Evolutionary conservation across 225 moss, liverwort and hornwort species (phyloP).

Genomic region (Pseudisothecium myosuroides): DNA sequence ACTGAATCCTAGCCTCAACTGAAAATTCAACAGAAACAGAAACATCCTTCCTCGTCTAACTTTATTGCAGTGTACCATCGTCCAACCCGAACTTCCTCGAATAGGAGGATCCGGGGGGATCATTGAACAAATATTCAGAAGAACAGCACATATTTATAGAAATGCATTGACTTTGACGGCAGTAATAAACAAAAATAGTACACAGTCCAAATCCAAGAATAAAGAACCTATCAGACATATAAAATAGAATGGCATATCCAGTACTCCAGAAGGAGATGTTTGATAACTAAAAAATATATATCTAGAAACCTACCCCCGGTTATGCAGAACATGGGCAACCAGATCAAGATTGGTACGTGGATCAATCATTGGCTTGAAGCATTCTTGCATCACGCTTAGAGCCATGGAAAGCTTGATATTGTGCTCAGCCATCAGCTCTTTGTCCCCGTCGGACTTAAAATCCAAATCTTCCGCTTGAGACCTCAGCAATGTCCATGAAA

Average conservation of each 20-base stretch:
- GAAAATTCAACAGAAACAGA: neutral
- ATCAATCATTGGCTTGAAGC: slow-evolving; percentile 94
- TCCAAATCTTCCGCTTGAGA: slow-evolving; percentile 67
- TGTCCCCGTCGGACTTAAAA: slow-evolving; percentile 36
- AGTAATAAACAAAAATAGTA: neutral
- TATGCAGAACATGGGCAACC: slow-evolving; percentile 74
- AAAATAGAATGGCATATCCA: neutral
- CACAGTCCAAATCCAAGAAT: neutral
- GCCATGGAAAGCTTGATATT: slow-evolving; percentile 90
- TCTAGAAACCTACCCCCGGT: slow-evolving; percentile 57
- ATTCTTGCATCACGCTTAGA: slow-evolving; percentile 90
- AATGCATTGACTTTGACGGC: neutral
- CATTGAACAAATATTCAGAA: neutral
- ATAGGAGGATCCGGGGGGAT: neutral
- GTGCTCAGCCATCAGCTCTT: slow-evolving; percentile 65
- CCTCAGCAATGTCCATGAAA: slow-evolving; percentile 74
- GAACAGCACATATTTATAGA: neutral
- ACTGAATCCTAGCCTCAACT: neutral
- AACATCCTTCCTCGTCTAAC: neutral
- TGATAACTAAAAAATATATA: neutral
- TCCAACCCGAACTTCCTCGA: neutral
- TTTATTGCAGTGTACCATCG: neutral
- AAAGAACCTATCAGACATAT: neutral
- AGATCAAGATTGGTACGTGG: slow-evolving; percentile 85
- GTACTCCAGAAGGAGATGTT: neutral